Percentiles rank a stretch among this genome's conserved stretches.
phyloP scores from a whole-genome alignment of 2,329 filamentous ascomycete species.

The Curvularia eragrostidis region DNA sequence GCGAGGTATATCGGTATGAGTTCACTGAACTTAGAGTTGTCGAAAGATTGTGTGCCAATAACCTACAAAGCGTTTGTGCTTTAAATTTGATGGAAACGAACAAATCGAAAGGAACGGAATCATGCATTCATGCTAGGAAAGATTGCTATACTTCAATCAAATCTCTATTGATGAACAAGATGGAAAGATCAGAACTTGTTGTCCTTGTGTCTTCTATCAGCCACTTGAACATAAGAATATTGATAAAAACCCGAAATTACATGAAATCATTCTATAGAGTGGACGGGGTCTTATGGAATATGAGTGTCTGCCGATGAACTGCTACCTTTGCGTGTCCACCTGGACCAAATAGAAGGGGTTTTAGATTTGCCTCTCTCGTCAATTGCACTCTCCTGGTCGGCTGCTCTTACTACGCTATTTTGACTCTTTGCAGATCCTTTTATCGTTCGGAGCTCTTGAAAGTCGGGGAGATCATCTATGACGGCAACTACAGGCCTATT shows the following conservation, averaged over 20 bases:
- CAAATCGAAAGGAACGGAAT: background rate
- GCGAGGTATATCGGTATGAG: background rate
- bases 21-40: background rate
- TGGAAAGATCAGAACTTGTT: no score
- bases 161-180: background rate
- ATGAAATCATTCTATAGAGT: background rate
- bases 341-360: background rate
- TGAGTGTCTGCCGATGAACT: background rate
- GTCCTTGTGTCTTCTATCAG: background rate
- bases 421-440: background rate
- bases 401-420: background rate
- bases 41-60: background rate
- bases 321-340: background rate
- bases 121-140: background rate
- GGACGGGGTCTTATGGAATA: background rate
- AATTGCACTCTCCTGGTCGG: background rate
- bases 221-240: background rate
- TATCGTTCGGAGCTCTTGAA: background rate
- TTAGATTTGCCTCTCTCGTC: background rate
- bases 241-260: background rate
- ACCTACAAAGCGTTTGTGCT: background rate
- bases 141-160: background rate
- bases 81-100: background rate
- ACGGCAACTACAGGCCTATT: background rate
- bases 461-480: background rate